phyloP scores from a whole-genome alignment of 108 stramenopile genomes.

The Schizochytrium sp. region DNA sequence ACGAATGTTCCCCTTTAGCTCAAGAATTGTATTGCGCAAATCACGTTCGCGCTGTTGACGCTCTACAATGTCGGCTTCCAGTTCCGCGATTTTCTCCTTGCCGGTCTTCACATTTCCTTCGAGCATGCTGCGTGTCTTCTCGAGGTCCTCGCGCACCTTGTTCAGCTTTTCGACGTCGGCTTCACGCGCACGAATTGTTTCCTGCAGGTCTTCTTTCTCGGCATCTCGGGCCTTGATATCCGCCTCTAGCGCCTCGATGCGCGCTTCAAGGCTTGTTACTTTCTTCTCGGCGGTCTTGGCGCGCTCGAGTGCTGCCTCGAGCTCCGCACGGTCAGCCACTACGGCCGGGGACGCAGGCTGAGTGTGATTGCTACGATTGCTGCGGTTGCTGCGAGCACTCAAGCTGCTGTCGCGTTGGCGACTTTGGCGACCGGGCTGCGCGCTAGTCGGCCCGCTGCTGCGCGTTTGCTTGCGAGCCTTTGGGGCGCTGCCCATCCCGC shows the following conservation, averaged over 20 bases:
- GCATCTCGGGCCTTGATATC: neutral
- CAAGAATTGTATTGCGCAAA: constrained; percentile 33
- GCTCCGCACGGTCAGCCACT: neutral
- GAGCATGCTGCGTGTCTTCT: neutral
- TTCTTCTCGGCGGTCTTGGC: neutral
- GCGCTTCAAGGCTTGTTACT: neutral
- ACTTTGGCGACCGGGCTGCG: neutral
- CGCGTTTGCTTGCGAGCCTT: neutral
- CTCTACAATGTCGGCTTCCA: neutral
- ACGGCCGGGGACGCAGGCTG: neutral
- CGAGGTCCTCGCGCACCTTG: neutral
- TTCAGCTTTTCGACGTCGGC: neutral
- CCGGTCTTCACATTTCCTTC: neutral
- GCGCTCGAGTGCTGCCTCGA: neutral
- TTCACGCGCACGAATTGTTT: neutral
- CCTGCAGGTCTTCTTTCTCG: neutral
- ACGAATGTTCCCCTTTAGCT: constrained; percentile 57
- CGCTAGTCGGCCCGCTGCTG: neutral
- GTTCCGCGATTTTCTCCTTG: neutral
- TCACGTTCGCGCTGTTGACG: neutral
- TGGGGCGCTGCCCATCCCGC: neutral
- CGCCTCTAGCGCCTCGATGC: neutral
- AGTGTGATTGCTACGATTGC: neutral
- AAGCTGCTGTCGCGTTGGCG: neutral
- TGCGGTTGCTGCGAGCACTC: neutral